These are phyloP conservation scores for Gastrolobium bilobum DNA, from an alignment of 306 rosid species.

Conservation along the genomic window DNA sequence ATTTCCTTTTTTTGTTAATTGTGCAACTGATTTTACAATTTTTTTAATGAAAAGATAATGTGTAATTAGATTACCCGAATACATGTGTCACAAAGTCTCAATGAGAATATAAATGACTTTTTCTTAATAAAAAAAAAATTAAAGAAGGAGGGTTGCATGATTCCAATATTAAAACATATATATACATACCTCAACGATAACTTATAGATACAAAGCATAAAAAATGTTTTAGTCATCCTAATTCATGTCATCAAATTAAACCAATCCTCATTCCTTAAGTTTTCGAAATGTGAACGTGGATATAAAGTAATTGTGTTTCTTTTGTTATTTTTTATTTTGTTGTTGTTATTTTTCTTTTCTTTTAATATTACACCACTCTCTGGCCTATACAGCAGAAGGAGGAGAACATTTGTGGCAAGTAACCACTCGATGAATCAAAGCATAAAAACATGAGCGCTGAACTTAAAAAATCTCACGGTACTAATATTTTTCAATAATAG, in stretches of 20 bases:
- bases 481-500: too few species aligned
- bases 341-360: too few species aligned
- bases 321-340: neutral
- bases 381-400: neutral
- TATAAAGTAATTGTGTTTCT: neutral
- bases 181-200: neutral
- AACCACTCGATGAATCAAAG: conserved; percentile 41
- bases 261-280: neutral
- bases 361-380: neutral
- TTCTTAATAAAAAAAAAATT: neutral
- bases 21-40: neutral
- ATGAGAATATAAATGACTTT: neutral
- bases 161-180: neutral
- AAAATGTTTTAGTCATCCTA: neutral
- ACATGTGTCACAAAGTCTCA: neutral
- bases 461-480: neutral
- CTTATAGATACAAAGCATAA: neutral
- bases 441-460: conserved; percentile 35
- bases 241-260: neutral
- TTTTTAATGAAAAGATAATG: neutral
- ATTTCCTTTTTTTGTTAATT: neutral
- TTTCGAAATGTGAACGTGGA: neutral
- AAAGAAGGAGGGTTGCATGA: neutral
- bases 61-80: neutral
- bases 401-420: conserved; percentile 10